Evolutionary conservation across 164 flowering plant genomes (phyloP).

Genomic region (Umbellularia californica): DNA sequence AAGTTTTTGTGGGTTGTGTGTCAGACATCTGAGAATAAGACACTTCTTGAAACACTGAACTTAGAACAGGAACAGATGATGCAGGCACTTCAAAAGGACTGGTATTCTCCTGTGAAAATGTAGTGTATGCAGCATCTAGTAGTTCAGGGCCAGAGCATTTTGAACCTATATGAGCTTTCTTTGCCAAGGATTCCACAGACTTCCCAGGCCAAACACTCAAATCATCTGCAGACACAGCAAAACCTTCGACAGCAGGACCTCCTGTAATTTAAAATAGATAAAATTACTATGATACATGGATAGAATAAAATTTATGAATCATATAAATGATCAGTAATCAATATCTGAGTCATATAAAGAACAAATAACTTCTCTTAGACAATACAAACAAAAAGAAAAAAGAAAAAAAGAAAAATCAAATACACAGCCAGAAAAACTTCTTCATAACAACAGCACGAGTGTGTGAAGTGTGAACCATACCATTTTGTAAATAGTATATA

Average conservation of each 20-base stretch:
- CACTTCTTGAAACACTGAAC: conserved; percentile 2
- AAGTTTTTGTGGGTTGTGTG: conserved; percentile 2
- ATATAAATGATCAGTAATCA: background rate
- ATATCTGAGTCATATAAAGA: background rate
- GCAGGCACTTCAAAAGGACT: conserved; percentile 7
- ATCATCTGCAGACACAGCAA: conserved; percentile 7
- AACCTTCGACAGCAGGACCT: conserved; percentile 10
- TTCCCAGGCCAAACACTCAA: conserved; percentile 11
- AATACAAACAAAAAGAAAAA: background rate
- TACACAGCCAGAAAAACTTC: background rate
- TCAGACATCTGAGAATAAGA: conserved; percentile 5
- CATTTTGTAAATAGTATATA: too few relatives aligned
- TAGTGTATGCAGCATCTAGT: conserved; percentile 5
- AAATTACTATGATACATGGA: background rate
- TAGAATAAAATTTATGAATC: background rate
- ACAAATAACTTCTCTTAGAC: background rate
- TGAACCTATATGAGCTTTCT: background rate
- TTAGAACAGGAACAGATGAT: background rate
- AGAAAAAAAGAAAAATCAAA: background rate
- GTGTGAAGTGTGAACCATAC: too few relatives aligned
- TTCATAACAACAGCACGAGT: background rate
- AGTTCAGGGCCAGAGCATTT: background rate
- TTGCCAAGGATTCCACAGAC: background rate
- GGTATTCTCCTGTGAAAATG: conserved; percentile 3
- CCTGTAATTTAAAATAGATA: conserved; percentile 3